These are phyloP conservation scores for Zoysia japonica DNA, from an alignment of 176 grass and related monocot species.

Conservation along the genomic window DNA sequence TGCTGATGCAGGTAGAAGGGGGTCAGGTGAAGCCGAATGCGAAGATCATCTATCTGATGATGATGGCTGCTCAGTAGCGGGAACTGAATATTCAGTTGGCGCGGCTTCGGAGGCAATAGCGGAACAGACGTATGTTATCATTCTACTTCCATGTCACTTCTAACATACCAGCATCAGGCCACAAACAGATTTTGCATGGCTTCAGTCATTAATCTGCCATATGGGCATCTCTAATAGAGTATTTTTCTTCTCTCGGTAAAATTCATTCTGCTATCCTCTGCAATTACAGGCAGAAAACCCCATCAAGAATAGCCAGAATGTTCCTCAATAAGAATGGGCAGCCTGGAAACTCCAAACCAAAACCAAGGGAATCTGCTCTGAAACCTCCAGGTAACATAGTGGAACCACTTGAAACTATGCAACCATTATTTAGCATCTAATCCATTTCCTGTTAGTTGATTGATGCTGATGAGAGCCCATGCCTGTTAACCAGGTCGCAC, in stretches of 20 bases:
- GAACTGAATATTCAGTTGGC: slow-evolving; percentile 68
- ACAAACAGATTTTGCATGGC: not conserved
- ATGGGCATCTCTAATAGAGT: not conserved
- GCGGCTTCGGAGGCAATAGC: slow-evolving; percentile 53
- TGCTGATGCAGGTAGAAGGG: slow-evolving; percentile 35
- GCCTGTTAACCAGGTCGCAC: slow-evolving; percentile 41
- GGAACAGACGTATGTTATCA: slow-evolving; percentile 45
- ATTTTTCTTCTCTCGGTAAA: not conserved
- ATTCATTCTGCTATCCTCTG: not conserved
- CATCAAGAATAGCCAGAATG: slow-evolving; percentile 55
- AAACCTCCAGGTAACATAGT: slow-evolving; percentile 54
- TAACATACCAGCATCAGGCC: not conserved
- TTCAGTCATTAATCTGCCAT: not conserved
- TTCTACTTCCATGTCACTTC: not conserved
- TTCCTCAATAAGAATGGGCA: slow-evolving; percentile 65
- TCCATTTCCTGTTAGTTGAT: not conserved
- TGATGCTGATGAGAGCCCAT: slow-evolving; percentile 24
- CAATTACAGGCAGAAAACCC: slow-evolving; percentile 61
- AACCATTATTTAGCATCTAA: not conserved
- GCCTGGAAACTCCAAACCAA: slow-evolving; percentile 40
- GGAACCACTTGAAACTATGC: not conserved
- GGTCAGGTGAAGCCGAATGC: slow-evolving; percentile 49
- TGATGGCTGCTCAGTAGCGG: slow-evolving; percentile 57
- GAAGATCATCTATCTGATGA: slow-evolving; percentile 82
- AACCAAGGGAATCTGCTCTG: slow-evolving; percentile 61